Evolutionary conservation across 2,329 filamentous ascomycete genomes (phyloP), one percentile per base, ranked within the genome.

Genomic region (Aspergillaceae sp.): DNA sequence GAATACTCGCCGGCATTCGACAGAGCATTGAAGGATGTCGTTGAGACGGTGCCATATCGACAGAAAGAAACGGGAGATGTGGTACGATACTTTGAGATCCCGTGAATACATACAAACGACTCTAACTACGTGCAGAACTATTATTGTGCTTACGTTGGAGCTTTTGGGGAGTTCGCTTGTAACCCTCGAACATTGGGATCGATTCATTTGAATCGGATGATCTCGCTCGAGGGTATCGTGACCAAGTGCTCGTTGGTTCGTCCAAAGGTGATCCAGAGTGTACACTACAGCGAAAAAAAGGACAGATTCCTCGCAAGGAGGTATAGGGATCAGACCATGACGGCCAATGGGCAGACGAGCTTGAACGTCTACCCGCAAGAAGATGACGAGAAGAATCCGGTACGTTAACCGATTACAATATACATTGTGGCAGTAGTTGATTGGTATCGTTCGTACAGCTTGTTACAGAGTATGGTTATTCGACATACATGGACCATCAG

Each of bases 311-410:
- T 91, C 59, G 89, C 87, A 60, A 80, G 89, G 53, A 88, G 92
- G 64, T 98, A 98, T 66, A 80, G 84, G 56, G 92, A 98, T 67
- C 91, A 97, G 73, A 98, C 92, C 2, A 98, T 97, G 91, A 91
- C 87, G 29, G 77, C 78, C 44, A 92, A 85, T 61, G 89, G 87
- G 19, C 83, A 86, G 30, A 88, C 87, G 8, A 96, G 86, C 52
- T 84, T 87, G 38, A 94, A 88, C 59, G 88, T 96, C 7, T 97
- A 97, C 63, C 91, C 91, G 4, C 88, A 90, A 54, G 86, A 95
- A 62, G 91, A 97, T 61, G 89, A 91, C 37, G 83, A 95, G 7
- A 89, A 90, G 51, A 95, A 97, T 62, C 86, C 91, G 3, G 75
- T 79, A 66, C 55, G 70, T 53, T 29, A 7, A 47, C 29, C 19